Conservation (phyloP, 2,329 filamentous ascomycete genomes). For the Thielaviopsis ethacetica region DNA sequence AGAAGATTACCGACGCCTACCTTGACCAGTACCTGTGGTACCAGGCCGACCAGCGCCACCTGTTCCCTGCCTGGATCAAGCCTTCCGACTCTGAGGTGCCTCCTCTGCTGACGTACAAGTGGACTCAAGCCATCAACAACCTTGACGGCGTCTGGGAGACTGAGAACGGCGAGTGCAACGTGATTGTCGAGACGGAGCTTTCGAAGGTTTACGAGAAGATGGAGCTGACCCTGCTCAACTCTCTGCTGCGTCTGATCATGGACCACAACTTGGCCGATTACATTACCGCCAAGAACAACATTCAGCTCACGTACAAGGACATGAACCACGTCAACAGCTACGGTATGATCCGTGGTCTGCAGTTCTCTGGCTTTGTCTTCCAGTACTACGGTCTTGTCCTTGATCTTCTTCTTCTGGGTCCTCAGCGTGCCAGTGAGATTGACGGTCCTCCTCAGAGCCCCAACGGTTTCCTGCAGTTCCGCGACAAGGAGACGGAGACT, state of each 20-base stretch:
- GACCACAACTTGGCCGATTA: constrained; percentile 98
- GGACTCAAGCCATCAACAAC: constrained; percentile 99
- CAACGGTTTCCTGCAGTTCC: constrained; percentile 96
- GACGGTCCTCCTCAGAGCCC: constrained; percentile 84
- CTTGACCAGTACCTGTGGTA: constrained; percentile 99
- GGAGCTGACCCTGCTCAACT: constrained; percentile 87
- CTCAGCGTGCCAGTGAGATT: constrained; percentile 95
- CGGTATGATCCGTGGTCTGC: constrained; percentile 91
- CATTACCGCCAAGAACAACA: constrained; percentile 98
- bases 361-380: constrained; percentile 98
- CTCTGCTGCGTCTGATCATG: constrained; percentile 88
- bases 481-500: constrained; percentile 79
- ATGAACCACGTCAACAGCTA: constrained; percentile 99
- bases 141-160: constrained; percentile 89
- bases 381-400: constrained; percentile 96
- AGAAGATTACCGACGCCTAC: constrained; percentile 98
- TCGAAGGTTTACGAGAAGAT: constrained; percentile 99
- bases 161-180: constrained; percentile 87
- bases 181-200: constrained; percentile 94
- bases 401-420: constrained; percentile 76
- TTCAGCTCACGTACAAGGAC: constrained; percentile 97
- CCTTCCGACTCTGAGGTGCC: constrained; percentile 96
- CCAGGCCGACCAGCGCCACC: constrained; percentile 88
- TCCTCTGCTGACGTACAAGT: constrained; percentile 88
- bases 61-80: constrained; percentile 98